A percentile compares a stretch with the other conserved stretches of the same genome.
phyloP scores from a whole-genome alignment of 1,284 basidiomycete genomes.

The Agroathelia rolfsii region DNA sequence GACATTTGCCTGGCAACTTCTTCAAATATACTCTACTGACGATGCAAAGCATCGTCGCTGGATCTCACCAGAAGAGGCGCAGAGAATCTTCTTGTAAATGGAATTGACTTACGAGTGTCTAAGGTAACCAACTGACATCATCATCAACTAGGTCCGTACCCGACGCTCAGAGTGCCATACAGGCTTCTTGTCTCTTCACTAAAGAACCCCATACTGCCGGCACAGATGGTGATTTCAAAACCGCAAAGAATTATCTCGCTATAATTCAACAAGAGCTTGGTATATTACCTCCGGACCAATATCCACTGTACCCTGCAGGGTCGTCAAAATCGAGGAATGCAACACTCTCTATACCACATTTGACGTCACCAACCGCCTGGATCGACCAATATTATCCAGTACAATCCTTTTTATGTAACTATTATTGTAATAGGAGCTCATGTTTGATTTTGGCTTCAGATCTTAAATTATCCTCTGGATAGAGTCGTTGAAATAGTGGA shows the following conservation, averaged over 20 bases:
- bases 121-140: neutral
- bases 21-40: no score
- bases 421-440: no score
- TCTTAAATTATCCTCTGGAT: conserved; percentile 51
- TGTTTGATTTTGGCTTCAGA: no score
- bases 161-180: conserved; percentile 32
- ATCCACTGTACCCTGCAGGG: conserved; percentile 37
- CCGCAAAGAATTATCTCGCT: conserved; percentile 38
- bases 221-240: conserved; percentile 36
- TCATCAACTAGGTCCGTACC: conserved; percentile 33
- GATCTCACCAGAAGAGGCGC: no score
- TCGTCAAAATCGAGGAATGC: conserved; percentile 34
- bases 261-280: conserved; percentile 38
- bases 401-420: no score
- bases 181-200: conserved; percentile 34
- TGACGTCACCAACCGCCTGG: conserved; percentile 38
- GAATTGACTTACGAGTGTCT: neutral
- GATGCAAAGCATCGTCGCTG: no score
- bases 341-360: conserved; percentile 32
- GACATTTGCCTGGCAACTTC: no score
- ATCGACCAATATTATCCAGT: conserved; percentile 58
- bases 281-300: conserved; percentile 29
- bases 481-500: conserved; percentile 38
- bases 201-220: conserved; percentile 45
- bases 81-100: no score